Evolutionary conservation across 805 yeast species (phyloP).

Genomic region (Nakazawaea holstii): DNA sequence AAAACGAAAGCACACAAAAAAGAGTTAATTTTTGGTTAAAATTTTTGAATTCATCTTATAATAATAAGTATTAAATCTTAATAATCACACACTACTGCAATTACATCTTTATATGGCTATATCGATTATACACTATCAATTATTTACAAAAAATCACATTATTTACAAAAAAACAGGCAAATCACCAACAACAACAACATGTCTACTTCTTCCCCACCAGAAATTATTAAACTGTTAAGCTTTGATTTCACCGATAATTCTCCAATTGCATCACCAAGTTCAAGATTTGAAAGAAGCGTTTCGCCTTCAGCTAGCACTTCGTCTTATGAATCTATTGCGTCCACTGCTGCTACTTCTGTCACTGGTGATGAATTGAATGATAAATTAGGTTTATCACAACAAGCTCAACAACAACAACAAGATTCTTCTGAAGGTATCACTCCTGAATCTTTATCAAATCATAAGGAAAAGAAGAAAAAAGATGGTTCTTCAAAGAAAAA

Average conservation of each 20-base stretch:
- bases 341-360: constrained; percentile 21
- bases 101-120: constrained; percentile 1
- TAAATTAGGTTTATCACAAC: background rate
- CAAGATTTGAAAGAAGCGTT: constrained; percentile 27
- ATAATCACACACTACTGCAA: constrained; percentile 12
- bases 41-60: background rate
- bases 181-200: background rate
- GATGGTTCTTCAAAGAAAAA: constrained; percentile 22
- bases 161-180: background rate
- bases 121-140: background rate
- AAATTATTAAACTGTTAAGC: background rate
- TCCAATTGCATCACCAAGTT: constrained; percentile 25
- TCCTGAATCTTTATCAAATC: constrained; percentile 11
- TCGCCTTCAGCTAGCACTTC: constrained; percentile 42
- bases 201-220: constrained; percentile 15
- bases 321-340: constrained; percentile 29
- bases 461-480: constrained; percentile 17
- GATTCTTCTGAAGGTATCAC: constrained; percentile 3
- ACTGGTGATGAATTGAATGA: constrained; percentile 16
- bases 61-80: background rate
- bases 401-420: too few species aligned
- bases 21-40: background rate
- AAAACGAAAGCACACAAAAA: constrained; percentile 10
- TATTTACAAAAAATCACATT: background rate
- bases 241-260: constrained; percentile 7